phyloP scores from a whole-genome alignment of 495 filamentous ascomycete species.

The Penicillium argentinense region DNA sequence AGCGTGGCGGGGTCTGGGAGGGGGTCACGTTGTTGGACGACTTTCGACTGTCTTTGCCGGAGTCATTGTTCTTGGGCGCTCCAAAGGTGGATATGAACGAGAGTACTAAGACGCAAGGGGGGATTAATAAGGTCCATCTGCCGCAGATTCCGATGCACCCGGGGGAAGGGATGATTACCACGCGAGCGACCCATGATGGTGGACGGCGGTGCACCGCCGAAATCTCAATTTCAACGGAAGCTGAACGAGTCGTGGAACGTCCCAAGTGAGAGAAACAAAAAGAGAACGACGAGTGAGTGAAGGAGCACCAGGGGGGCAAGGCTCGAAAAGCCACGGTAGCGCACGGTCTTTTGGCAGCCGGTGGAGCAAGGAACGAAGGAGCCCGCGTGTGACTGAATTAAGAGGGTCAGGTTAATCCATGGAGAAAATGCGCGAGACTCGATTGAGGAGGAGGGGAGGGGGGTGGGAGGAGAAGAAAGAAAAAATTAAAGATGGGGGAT shows the following conservation, averaged over 20 bases:
- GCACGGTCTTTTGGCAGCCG: constrained; percentile 8
- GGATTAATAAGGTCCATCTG: constrained; percentile 13
- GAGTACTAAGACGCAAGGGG: constrained; percentile 52
- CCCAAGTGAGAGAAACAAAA: background rate
- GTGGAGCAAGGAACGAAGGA: constrained; percentile 5
- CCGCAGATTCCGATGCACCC: constrained; percentile 6
- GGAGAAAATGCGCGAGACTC: too few relatives aligned
- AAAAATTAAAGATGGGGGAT: too few relatives aligned
- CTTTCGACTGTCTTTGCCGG: constrained; percentile 32
- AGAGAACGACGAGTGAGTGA: background rate
- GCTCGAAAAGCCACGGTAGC: background rate
- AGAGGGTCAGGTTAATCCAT: constrained; percentile 10
- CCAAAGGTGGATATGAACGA: constrained; percentile 65
- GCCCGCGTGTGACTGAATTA: constrained; percentile 7
- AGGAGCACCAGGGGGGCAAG: background rate
- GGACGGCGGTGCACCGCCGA: constrained; percentile 5
- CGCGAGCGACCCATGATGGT: constrained; percentile 44
- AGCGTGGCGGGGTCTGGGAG: constrained; percentile 28
- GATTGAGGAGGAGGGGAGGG: constrained; percentile 4
- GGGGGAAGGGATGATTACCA: constrained; percentile 29
- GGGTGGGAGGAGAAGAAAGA: background rate
- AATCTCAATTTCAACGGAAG: constrained; percentile 6
- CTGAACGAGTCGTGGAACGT: constrained; percentile 11
- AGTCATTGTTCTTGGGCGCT: constrained; percentile 25
- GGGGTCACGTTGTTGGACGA: constrained; percentile 30